Percentiles rank a stretch among this genome's conserved stretches.
Evolutionary conservation across 352 stramenopile species (phyloP).

Genomic region (Saprolegnia diclina): DNA sequence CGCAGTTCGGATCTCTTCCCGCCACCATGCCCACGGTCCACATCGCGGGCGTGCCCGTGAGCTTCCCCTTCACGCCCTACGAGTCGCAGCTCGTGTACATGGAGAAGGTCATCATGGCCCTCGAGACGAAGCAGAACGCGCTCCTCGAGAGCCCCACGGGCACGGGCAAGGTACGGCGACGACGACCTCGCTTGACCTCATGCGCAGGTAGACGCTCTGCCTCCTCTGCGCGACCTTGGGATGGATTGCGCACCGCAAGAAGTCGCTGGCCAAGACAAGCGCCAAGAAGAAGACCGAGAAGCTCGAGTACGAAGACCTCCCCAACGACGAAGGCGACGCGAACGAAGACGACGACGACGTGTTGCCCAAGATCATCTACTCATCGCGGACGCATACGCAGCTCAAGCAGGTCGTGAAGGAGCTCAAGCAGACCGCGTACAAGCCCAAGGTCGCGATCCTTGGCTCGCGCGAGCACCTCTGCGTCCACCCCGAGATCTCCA

Average conservation of each 20-base stretch:
- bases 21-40: conserved; percentile 62
- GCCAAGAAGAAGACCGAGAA: conserved; percentile 7
- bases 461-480: conserved; percentile 96
- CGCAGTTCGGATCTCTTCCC: neutral
- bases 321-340: conserved; percentile 28
- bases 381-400: conserved; percentile 97
- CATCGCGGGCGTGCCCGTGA: conserved; percentile 85
- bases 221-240: conserved; percentile 93
- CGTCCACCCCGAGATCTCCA: conserved; percentile 91
- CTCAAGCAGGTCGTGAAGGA: conserved; percentile 96
- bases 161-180: conserved; percentile 87
- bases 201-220: conserved; percentile 86
- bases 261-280: conserved; percentile 33
- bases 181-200: neutral
- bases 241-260: conserved; percentile 84
- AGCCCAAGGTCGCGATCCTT: conserved; percentile 81
- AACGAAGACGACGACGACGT: conserved; percentile 35
- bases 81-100: conserved; percentile 96
- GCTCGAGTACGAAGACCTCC: conserved; percentile 51
- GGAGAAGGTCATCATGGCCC: conserved; percentile 89
- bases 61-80: conserved; percentile 97
- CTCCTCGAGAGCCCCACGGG: conserved; percentile 97
- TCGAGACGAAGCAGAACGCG: conserved; percentile 91
- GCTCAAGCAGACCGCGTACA: conserved; percentile 94
- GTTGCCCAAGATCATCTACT: conserved; percentile 94